Base-by-base conservation (phyloP, 768 basidiomycete species). In the Lentinula aciculospora region DNA sequence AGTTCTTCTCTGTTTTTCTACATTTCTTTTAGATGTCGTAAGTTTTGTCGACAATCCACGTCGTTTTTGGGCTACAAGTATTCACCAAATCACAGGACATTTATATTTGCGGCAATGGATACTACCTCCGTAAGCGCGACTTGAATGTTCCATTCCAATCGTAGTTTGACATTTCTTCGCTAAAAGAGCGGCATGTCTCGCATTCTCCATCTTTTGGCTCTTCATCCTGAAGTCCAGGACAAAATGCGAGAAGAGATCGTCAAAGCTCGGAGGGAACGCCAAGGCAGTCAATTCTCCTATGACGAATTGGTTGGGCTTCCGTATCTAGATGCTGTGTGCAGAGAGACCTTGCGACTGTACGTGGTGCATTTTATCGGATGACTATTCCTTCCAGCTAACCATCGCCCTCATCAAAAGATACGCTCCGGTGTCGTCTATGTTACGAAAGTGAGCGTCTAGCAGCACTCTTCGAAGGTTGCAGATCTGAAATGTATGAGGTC, bases 81-180 rank as follows among this genome's bases (percentile, higher is more conserved):
- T 37, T 40, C n/a, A 17, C 28, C 3, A 17, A 23, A 19, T 44
- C 17, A 19, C 45, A 67, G 64, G 29, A 69, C 69, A 1, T 60
- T 73, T 23, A 66, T 71, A 19, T 70, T 75, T 47, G 77, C 77
- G 0, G 77, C 71, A 1, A 74, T 72, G 58, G 78, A 79, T 60
- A 79, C 77, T 0, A 79, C 78, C 0, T 75, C 77, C 3, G 56
- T 57, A 23, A 57, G 56, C 37, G 25, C 25, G 28, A 4, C 19
- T 36, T n/a, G 5, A 7, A 37, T 4, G 25, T 5, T 28, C 10
- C 29, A 21, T 5, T 21, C 21, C 25, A 45, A 37, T 8, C 10
- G 4, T 25, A 21, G 27, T 32, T 29, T 25, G 25, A 40, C 8
- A n/a, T n/a, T n/a, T n/a, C 27, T 3, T 56, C 36, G n/a, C 19